Base-by-base conservation (phyloP, 768 basidiomycete genomes). In the Jaapia argillacea region DNA sequence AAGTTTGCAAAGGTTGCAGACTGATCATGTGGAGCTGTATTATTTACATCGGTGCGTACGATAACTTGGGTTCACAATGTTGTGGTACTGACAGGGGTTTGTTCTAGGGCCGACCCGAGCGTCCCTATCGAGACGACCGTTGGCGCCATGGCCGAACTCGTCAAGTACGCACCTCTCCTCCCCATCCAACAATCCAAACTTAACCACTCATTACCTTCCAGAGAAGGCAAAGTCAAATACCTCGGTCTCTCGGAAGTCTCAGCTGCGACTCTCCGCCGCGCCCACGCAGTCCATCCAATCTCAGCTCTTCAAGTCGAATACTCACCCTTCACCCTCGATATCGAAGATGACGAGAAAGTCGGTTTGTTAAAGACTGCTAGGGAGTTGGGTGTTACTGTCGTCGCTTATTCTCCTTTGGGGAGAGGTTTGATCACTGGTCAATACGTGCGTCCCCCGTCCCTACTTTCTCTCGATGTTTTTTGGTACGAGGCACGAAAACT, bases 201-300 rank as follows among this genome's bases (percentile, higher is more conserved):
- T 40, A n/a, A 16, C 14, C 46, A 6, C 18, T 33, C 20, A 14
- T 12, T 42, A n/a, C n/a, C 31, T 10, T 33, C 31, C 16, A 60
- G 57, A 36, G 58, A 27, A 14, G 65, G 65, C 4, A 65, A 64
- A 45, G 55, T 60, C 16, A 60, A 58, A 31, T 54, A 65, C 49
- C 42, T 67, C 27, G 66, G 66, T 18, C 56, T 67, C 31, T 66
- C 63, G 24, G 66, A 67, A 46, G 52, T 52, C 31, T 60, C 63
- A 4, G 58, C 57, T 0, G 26, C 43, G 1, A 56, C 54, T 28
- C 49, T 66, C 12, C 61, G 63, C 20, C 59, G 62, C 16, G 63
- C 63, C 3, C 51, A 54, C 43, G 58, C 55, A 10, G 52, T 62
- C 7, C 60, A 60, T 46, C 60, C 60, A 36, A 59, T 62, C 48